Conservation (phyloP, 345 rosid genomes). For the Brassica napus region DNA sequence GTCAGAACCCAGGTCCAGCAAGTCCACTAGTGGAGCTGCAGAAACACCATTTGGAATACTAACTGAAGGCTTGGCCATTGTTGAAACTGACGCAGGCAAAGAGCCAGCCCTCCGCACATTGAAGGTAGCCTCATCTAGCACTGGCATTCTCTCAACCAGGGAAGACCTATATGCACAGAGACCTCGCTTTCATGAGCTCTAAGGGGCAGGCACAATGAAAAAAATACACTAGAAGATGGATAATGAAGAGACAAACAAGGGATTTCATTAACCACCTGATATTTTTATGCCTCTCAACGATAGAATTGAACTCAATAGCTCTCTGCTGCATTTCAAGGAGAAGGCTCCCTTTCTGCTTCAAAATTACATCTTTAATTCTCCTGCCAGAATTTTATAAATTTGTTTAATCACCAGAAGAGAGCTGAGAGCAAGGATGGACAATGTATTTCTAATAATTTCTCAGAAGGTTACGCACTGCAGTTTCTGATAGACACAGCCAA, state of each 20-base stretch:
- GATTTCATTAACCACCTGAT: slow-evolving; percentile 56
- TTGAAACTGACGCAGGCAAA: slow-evolving; percentile 66
- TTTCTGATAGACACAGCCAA: slow-evolving; percentile 21
- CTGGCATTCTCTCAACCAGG: slow-evolving; percentile 98
- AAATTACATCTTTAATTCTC: slow-evolving; percentile 69
- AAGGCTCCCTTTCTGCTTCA: slow-evolving; percentile 81
- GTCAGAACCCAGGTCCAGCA: slow-evolving; percentile 83
- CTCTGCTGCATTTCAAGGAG: slow-evolving; percentile 99
- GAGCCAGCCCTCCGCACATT: slow-evolving; percentile 85
- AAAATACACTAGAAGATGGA: slow-evolving; percentile 14
- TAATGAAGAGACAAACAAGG: slow-evolving; percentile 4
- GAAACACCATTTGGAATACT: slow-evolving; percentile 86
- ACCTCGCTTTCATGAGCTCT: slow-evolving; percentile 33
- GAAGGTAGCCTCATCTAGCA: slow-evolving; percentile 92
- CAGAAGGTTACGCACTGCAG: not conserved
- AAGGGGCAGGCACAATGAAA: slow-evolving; percentile 12
- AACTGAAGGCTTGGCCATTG: slow-evolving; percentile 57
- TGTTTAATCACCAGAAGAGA: slow-evolving; percentile 13
- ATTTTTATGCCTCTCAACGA: slow-evolving; percentile 80
- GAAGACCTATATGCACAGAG: slow-evolving; percentile 63
- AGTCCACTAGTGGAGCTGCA: slow-evolving; percentile 80
- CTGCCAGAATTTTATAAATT: slow-evolving; percentile 45
- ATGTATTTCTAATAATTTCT: not conserved
- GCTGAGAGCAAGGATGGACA: slow-evolving; percentile 6
- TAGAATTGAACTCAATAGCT: slow-evolving; percentile 85